Evolutionary conservation across 2,329 filamentous ascomycete species (phyloP).

Genomic region (Rutstroemia sp.): DNA sequence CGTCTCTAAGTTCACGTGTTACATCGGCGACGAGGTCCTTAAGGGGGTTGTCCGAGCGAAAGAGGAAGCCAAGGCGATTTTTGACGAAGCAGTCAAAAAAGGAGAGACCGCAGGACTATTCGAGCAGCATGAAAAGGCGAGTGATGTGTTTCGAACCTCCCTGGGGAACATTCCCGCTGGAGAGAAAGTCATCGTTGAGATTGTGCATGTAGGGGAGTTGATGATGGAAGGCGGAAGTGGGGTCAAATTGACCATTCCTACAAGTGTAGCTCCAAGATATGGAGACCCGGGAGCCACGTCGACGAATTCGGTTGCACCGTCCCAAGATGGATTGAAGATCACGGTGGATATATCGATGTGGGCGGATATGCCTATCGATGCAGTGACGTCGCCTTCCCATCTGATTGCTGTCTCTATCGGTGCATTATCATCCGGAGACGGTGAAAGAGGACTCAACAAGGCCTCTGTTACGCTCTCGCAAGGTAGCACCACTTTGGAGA

Average conservation of each 20-base stretch:
- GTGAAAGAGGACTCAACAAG: slow-evolving; percentile 44
- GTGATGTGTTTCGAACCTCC: slow-evolving; percentile 61
- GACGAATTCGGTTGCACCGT: neutral
- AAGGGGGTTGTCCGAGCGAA: slow-evolving; percentile 61
- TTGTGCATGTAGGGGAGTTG: slow-evolving; percentile 62
- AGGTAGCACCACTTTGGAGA: slow-evolving; percentile 44
- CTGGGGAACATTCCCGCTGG: slow-evolving; percentile 60
- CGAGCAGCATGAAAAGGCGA: slow-evolving; percentile 50
- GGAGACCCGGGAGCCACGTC: slow-evolving; percentile 38
- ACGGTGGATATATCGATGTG: slow-evolving; percentile 54
- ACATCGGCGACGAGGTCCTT: slow-evolving; percentile 51
- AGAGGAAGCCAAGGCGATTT: slow-evolving; percentile 51
- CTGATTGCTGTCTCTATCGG: slow-evolving; percentile 60
- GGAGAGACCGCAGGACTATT: slow-evolving; percentile 59
- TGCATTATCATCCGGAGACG: slow-evolving; percentile 41
- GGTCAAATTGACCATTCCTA: slow-evolving; percentile 60
- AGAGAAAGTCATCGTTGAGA: slow-evolving; percentile 49
- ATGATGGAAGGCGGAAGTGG: slow-evolving; percentile 64
- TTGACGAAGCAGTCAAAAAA: slow-evolving; percentile 47
- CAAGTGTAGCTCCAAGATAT: slow-evolving; percentile 59
- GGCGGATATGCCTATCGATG: slow-evolving; percentile 47
- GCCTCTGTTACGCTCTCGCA: slow-evolving; percentile 56
- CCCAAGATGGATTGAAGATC: slow-evolving; percentile 32
- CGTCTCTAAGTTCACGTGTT: slow-evolving; percentile 60
- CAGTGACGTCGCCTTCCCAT: slow-evolving; percentile 60